Evolutionary conservation across 2,329 filamentous ascomycete species (phyloP), one percentile per base, ranked within the genome.

Genomic region (Hyphodiscus sp.): DNA sequence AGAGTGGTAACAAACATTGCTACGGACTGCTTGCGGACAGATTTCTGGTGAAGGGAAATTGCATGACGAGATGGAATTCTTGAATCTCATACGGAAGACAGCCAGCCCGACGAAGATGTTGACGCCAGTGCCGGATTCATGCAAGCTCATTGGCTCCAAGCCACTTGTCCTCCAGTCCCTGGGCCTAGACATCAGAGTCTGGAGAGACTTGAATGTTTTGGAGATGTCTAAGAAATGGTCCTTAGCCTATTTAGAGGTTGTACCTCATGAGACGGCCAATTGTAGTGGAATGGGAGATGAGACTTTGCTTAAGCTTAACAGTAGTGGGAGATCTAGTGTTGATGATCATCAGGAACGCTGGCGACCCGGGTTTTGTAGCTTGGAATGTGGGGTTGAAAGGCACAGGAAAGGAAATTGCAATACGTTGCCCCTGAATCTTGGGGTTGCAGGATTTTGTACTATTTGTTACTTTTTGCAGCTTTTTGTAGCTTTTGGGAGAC

Each of bases 21-120:
- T 26, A 26, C 23, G 4, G 8, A 26, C 23, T 26, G 23, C 23
- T 26, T 26, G 23, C 4, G 23, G 23, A 26, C 3, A 26, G 23
- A 26, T 41, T 19, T 45, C 30, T 33, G 19, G n/a, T 38, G 19
- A 50, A 47, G 47, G n/a, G 50, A 55, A 46, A 55, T 55, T 58
- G 45, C 50, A 50, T 44, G n/a, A 19, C n/a, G 38, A 20, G 38
- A 19, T 19, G 44, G 23, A 53, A 16, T 38, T 13, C 33, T 13
- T 38, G 33, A 6, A 38, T 38, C 33, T 38, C 19, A 38, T 23
- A n/a, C 19, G 6, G 26, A 18, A 33, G 16, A 13, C 13, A 26
- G 33, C n/a, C 20, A 5, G 33, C 16, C 33, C 33, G 33, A 38
- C 33, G 33, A 38, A 5, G 33, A 38, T n/a, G 33, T 38, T 38